A percentile compares a stretch with the other conserved stretches of the same genome.
phyloP scores from a whole-genome alignment of 345 rosid genomes.

The Heritiera littoralis region DNA sequence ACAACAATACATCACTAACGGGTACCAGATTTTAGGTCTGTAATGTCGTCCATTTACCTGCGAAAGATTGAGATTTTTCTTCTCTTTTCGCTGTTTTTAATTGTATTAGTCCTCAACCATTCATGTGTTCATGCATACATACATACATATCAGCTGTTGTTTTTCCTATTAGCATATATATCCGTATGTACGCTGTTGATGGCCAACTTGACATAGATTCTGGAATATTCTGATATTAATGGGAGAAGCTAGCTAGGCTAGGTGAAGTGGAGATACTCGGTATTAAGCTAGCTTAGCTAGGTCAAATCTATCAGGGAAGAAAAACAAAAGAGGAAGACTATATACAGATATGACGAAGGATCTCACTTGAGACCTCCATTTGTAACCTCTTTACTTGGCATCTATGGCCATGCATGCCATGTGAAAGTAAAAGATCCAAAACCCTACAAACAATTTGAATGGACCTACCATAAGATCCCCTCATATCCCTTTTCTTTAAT shows the following conservation, averaged over 20 bases:
- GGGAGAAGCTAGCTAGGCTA: not conserved
- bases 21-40: too few species aligned
- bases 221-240: not conserved
- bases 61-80: too few species aligned
- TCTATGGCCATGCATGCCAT: not conserved
- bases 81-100: too few species aligned
- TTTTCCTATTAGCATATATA: too few species aligned
- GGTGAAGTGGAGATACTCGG: not conserved
- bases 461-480: not conserved
- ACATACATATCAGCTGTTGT: too few species aligned
- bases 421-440: not conserved
- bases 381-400: constrained; percentile 18
- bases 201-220: not conserved
- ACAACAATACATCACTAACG: not conserved
- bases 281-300: not conserved
- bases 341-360: not conserved
- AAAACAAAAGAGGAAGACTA: not conserved
- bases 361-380: not conserved
- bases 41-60: too few species aligned
- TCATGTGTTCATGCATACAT: too few species aligned
- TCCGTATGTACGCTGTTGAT: not conserved
- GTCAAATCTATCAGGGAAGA: not conserved
- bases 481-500: too few species aligned
- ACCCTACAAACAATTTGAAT: not conserved
- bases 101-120: too few species aligned